Conservation (phyloP, 257 asterid genomes). For the Solanum sitiens region DNA sequence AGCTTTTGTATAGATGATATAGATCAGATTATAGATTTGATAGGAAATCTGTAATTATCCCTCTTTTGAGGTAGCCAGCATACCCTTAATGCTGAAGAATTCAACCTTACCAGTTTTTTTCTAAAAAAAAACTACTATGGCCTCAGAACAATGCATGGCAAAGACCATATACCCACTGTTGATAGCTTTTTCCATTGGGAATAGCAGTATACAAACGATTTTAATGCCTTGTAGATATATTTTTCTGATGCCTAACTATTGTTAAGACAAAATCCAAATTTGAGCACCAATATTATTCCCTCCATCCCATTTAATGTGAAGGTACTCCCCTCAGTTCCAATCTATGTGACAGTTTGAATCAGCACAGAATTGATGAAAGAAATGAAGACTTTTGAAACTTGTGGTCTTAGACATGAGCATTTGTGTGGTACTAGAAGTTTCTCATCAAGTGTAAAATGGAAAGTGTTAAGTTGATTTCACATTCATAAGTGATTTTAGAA, state of each 20-base stretch:
- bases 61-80: not conserved
- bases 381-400: not conserved
- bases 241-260: not conserved
- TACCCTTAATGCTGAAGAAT: not conserved
- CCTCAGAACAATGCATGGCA: not conserved
- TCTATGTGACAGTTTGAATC: not conserved
- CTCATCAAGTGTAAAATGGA: not conserved
- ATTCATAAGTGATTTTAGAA: not conserved
- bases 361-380: not conserved
- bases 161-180: not conserved
- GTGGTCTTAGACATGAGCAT: not conserved
- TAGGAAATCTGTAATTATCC: not conserved
- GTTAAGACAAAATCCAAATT: not conserved
- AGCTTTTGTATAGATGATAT: not conserved
- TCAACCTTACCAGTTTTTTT: not conserved
- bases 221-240: not conserved
- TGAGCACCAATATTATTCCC: not conserved
- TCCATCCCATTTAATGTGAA: not conserved
- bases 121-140: not conserved
- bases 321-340: not conserved
- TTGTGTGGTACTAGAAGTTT: not conserved
- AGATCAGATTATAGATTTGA: not conserved
- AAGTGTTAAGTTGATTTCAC: not conserved
- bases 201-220: not conserved
- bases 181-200: not conserved